Percentiles rank a stretch among this genome's conserved stretches.
Evolutionary conservation across 2,329 filamentous ascomycete genomes (phyloP).

Genomic region (Venturia asperata): DNA sequence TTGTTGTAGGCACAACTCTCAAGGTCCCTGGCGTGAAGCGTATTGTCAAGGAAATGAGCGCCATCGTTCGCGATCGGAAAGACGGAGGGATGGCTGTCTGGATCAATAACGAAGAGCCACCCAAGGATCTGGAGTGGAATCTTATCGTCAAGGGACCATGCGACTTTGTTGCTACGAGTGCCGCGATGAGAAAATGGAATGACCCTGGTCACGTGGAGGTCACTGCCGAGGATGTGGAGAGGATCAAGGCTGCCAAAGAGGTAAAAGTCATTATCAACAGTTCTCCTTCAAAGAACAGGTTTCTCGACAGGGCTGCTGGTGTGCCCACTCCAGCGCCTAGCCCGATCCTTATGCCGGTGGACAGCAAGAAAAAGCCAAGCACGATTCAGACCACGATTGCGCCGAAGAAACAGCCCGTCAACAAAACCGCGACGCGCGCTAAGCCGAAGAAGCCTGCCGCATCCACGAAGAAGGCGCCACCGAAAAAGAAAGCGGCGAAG

Average conservation of each 20-base stretch:
- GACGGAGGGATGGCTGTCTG: slow-evolving; percentile 79
- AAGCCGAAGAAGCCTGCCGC: slow-evolving; percentile 7
- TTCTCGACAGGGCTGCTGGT: slow-evolving; percentile 22
- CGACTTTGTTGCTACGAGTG: slow-evolving; percentile 75
- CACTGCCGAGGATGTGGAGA: slow-evolving; percentile 30
- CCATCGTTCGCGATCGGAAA: slow-evolving; percentile 70
- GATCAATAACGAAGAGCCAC: slow-evolving; percentile 86
- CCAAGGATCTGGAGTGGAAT: slow-evolving; percentile 89
- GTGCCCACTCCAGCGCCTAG: slow-evolving; percentile 15
- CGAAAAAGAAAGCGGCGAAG: not conserved
- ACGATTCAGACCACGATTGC: not conserved
- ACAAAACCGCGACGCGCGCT: not conserved
- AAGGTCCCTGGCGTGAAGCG: slow-evolving; percentile 90
- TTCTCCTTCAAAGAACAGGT: slow-evolving; percentile 23
- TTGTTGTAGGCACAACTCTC: slow-evolving; percentile 91
- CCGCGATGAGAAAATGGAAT: slow-evolving; percentile 54
- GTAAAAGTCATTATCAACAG: slow-evolving; percentile 7
- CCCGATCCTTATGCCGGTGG: slow-evolving; percentile 11
- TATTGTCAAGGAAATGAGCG: slow-evolving; percentile 85
- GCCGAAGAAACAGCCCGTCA: slow-evolving; percentile 9
- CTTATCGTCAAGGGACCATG: slow-evolving; percentile 79
- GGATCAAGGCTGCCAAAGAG: slow-evolving; percentile 26
- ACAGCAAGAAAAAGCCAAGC: not conserved
- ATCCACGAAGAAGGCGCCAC: slow-evolving; percentile 4
- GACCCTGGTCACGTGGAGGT: slow-evolving; percentile 34